Evolutionary conservation across 1,284 basidiomycete species (phyloP).

Genomic region (Ceratorhiza oryzae-sativae): DNA sequence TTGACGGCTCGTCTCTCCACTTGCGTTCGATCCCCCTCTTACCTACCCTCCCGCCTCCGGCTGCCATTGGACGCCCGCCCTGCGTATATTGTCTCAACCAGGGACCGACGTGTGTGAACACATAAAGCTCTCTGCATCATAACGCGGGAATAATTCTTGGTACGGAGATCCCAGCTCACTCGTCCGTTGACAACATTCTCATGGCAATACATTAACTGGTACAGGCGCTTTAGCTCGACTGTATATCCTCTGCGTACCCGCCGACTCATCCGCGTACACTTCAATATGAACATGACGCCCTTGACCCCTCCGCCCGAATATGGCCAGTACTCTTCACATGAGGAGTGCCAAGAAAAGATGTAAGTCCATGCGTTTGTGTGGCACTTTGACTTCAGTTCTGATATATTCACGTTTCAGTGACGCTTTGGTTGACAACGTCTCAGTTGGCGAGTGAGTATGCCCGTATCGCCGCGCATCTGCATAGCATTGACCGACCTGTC

Average conservation of each 20-base stretch:
- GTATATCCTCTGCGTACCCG: neutral
- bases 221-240: neutral
- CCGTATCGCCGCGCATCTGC: neutral
- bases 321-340: neutral
- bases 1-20: conserved; percentile 9
- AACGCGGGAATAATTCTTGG: conserved; percentile 20
- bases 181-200: conserved; percentile 37
- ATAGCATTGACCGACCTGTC: conserved; percentile 1
- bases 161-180: conserved; percentile 21
- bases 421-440: conserved; percentile 36
- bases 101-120: conserved; percentile 29
- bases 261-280: neutral
- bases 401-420: conserved; percentile 26
- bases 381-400: conserved; percentile 19
- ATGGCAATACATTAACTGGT: conserved; percentile 17
- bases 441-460: conserved; percentile 36
- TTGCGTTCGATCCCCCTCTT: conserved; percentile 22
- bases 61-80: neutral
- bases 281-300: conserved; percentile 36
- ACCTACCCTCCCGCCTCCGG: neutral
- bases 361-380: conserved; percentile 2
- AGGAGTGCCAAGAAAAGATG: conserved; percentile 34
- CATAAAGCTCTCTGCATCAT: conserved; percentile 1
- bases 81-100: conserved; percentile 11
- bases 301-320: conserved; percentile 38